Evolutionary conservation across 208 protist genomes (phyloP), one percentile per base, ranked within the genome.

Genomic region (Leishmania tropica): DNA sequence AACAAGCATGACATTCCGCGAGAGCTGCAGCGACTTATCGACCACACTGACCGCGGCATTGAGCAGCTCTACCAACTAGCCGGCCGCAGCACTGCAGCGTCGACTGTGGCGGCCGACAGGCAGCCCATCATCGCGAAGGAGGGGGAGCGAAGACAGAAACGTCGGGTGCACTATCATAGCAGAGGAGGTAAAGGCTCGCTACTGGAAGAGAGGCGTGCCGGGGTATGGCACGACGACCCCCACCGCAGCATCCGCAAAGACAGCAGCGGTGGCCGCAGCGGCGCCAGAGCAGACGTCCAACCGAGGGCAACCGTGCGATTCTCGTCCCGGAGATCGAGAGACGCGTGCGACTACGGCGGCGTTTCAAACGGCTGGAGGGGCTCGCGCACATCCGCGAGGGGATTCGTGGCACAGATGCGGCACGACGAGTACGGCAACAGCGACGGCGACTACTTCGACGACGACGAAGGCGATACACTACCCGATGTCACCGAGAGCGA

Each of bases 41-140:
- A 93, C 54, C 82, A 87, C 85, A 97, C 93, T 3, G 91, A 92
- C 51, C 83, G 84, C 58, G 92, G 90, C 10, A 91, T 97, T 62
- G 81, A 90, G 80, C 85, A 86, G 70, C 88, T 97, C 47, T 97
- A 97, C 62, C 83, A 80, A 28, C 75, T 87, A 17, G 79, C 84
- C 17, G 83, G 86, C 2, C 78, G 78, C 53, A 48, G 37, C 24
- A 13, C 76, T 48, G 76, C 37, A 5, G 60, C 76, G 24, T 62
- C 75, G 37, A 48, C 73, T 31, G 53, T 31, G 73, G 51, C 24
- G n/a, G 45, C 10, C 45, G 13, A n/a, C 3, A 21, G 45, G 70
- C 6, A n/a, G 24, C 45, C 40, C 1, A 37, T 28, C n/a, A 17
- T 53, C 28, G 42, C 42, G 8, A 74, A 35, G 35, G 70, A 54